Percentiles rank a stretch among this genome's conserved stretches.
Evolutionary conservation across 1,284 basidiomycete species (phyloP).

Genomic region (Ceratobasidium sp.): DNA sequence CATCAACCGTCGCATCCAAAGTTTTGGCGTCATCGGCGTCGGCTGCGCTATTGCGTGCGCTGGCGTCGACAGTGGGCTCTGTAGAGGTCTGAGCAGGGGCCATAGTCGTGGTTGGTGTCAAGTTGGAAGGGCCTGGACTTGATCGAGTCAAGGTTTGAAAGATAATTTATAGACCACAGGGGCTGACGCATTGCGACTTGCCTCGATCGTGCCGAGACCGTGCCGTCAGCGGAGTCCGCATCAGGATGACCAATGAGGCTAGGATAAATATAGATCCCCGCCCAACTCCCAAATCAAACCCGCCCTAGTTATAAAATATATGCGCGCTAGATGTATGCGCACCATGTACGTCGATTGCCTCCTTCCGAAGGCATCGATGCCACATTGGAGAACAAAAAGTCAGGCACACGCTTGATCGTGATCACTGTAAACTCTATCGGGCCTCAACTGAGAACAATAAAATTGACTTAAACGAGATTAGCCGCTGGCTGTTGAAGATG

Average conservation of each 20-base stretch:
- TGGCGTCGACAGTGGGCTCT: slow-evolving; percentile 1
- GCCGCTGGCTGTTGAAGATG: slow-evolving; percentile 33
- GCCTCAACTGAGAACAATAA: slow-evolving; percentile 37
- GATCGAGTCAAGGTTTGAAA: neutral
- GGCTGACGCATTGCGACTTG: slow-evolving; percentile 7
- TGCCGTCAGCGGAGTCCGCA: neutral
- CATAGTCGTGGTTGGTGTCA: slow-evolving; percentile 21
- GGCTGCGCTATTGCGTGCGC: slow-evolving; percentile 19
- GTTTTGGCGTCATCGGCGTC: slow-evolving; percentile 34
- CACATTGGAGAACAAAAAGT: slow-evolving; percentile 15
- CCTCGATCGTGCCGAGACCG: slow-evolving; percentile 6
- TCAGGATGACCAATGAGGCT: slow-evolving; percentile 4
- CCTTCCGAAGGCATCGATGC: neutral
- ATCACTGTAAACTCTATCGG: slow-evolving; percentile 24
- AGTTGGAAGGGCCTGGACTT: neutral
- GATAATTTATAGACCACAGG: neutral
- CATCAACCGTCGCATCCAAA: slow-evolving; percentile 19
- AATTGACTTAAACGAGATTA: slow-evolving; percentile 20
- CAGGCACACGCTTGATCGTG: slow-evolving; percentile 21
- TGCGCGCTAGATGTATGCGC: slow-evolving; percentile 1
- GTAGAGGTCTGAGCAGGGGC: slow-evolving; percentile 14
- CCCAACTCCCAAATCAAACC: neutral
- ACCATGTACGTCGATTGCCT: neutral
- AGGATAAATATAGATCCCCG: slow-evolving; percentile 16
- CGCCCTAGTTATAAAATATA: neutral